phyloP scores from a whole-genome alignment of 139 green algal genomes.

The Picochlorum sp. region DNA sequence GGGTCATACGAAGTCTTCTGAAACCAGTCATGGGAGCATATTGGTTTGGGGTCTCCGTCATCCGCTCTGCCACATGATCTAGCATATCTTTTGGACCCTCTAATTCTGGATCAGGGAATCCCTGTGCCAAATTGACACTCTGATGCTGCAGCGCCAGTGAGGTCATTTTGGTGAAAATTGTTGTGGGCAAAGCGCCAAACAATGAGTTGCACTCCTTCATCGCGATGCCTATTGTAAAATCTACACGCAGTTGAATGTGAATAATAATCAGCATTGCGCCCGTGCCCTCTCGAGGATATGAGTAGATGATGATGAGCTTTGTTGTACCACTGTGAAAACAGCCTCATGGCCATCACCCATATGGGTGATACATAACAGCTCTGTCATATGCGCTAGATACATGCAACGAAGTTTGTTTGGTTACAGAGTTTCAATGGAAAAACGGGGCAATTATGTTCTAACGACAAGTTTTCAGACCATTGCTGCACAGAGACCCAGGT shows the following conservation, averaged over 20 bases:
- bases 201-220: conserved; percentile 12
- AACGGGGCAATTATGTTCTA: too few relatives aligned
- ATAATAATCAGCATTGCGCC: too few relatives aligned
- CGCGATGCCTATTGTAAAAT: background rate
- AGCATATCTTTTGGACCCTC: conserved; percentile 71
- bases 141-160: conserved; percentile 41
- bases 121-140: conserved; percentile 58
- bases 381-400: background rate
- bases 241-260: too few relatives aligned
- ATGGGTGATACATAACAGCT: too few relatives aligned
- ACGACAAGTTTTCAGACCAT: too few relatives aligned
- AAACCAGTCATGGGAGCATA: conserved; percentile 59
- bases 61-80: conserved; percentile 15
- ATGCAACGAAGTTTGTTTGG: background rate
- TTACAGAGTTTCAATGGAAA: background rate
- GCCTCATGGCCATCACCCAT: too few relatives aligned
- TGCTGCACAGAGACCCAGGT: too few relatives aligned
- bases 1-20: conserved; percentile 59
- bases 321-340: too few relatives aligned
- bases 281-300: too few relatives aligned
- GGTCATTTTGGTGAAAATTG: conserved; percentile 51
- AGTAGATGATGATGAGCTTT: too few relatives aligned
- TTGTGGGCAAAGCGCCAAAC: conserved; percentile 31
- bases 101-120: conserved; percentile 55
- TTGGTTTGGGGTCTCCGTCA: conserved; percentile 27